Percentiles rank a stretch among this genome's conserved stretches.
Conservation (phyloP, 495 filamentous ascomycete genomes). For the Mytilinidion resinicola region DNA sequence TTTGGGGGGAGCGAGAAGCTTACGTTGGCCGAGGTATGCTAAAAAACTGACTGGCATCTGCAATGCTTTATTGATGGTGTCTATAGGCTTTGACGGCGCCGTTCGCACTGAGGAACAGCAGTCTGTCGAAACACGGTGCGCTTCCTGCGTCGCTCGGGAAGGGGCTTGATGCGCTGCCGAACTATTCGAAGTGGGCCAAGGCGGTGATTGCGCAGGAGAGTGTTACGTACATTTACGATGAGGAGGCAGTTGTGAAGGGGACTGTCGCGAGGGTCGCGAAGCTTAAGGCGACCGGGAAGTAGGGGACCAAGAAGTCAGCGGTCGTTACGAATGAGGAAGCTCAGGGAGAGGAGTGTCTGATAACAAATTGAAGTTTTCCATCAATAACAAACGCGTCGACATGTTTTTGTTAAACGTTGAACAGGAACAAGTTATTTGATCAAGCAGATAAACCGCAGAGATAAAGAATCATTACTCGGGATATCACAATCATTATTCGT, state of each 20-base stretch:
- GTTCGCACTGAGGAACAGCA: constrained; percentile 56
- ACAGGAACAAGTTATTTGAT: no score
- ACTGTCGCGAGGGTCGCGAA: constrained; percentile 28
- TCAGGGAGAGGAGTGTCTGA: no score
- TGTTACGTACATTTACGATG: constrained; percentile 60
- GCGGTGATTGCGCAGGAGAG: constrained; percentile 57
- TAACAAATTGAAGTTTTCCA: no score
- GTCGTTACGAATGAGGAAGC: no score
- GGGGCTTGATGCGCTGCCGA: constrained; percentile 51
- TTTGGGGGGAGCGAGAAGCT: constrained; percentile 73
- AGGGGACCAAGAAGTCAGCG: background rate
- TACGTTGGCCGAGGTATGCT: constrained; percentile 69
- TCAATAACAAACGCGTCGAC: no score
- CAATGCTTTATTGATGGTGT: background rate
- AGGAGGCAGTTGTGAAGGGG: constrained; percentile 28
- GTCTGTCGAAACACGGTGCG: constrained; percentile 43
- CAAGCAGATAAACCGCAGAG: no score
- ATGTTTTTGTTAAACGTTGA: no score
- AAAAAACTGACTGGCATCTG: background rate
- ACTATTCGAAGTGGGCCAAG: constrained; percentile 62
- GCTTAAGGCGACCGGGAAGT: constrained; percentile 35
- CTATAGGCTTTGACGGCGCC: constrained; percentile 57
- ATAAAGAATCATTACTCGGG: no score
- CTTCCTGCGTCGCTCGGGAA: constrained; percentile 44
- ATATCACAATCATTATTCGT: no score